Conservation (phyloP, 83 land plant genomes). For the Diphasiastrum complanatum region DNA sequence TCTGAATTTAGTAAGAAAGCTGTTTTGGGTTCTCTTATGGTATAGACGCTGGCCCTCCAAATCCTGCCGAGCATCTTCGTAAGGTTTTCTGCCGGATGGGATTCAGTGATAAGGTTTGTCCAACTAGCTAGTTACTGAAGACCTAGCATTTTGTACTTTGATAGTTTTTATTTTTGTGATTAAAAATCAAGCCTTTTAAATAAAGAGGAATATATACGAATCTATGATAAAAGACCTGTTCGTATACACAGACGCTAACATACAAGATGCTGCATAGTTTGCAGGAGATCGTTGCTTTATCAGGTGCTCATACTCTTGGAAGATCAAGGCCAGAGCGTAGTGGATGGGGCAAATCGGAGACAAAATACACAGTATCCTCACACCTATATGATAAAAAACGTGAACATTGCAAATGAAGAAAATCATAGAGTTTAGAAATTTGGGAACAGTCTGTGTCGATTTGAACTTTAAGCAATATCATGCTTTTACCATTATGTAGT, state of each 20-base stretch:
- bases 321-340: conserved; percentile 95
- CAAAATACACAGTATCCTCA: conserved; percentile 76
- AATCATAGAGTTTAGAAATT: too few relatives aligned
- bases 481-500: background rate
- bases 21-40: background rate
- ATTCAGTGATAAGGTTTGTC: conserved; percentile 66
- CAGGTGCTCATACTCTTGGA: conserved; percentile 98
- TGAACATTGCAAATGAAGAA: too few relatives aligned
- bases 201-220: too few relatives aligned
- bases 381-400: too few relatives aligned
- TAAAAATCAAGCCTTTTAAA: too few relatives aligned
- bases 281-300: conserved; percentile 94
- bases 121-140: background rate
- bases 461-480: too few relatives aligned
- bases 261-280: too few relatives aligned
- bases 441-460: too few relatives aligned
- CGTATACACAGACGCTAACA: too few relatives aligned
- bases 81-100: conserved; percentile 98
- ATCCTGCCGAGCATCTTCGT: conserved; percentile 85
- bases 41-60: conserved; percentile 91
- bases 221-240: too few relatives aligned
- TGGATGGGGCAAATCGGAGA: conserved; percentile 94
- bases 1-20: background rate
- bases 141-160: background rate
- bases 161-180: too few relatives aligned